Conservation (phyloP, 2,329 filamentous ascomycete genomes). For the Fusarium nelsonii region DNA sequence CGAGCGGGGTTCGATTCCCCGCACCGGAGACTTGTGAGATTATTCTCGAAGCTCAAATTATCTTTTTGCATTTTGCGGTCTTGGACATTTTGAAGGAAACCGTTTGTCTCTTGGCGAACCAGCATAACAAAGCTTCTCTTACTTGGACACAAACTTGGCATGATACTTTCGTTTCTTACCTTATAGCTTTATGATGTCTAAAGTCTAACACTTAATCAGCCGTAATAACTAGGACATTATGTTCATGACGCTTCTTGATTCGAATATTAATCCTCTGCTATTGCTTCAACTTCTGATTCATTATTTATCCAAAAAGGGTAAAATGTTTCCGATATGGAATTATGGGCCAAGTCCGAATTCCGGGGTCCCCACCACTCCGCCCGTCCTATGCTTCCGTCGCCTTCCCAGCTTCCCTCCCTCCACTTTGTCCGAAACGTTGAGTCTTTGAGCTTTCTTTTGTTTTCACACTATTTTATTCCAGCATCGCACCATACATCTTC, state of each 20-base stretch:
- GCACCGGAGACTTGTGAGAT: constrained; percentile 23
- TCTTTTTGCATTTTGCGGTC: background rate
- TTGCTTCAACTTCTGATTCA: constrained; percentile 6
- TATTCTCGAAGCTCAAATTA: background rate
- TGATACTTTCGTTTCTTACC: background rate
- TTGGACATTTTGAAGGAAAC: no score
- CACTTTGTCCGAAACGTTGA: constrained; percentile 33
- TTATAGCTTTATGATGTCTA: no score
- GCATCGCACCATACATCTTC: background rate
- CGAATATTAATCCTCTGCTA: background rate
- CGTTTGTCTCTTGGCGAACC: no score
- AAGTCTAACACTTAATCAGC: no score
- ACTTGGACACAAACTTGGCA: background rate
- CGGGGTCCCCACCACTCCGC: constrained; percentile 32
- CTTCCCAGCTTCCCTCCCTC: constrained; percentile 32
- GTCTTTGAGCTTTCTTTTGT: background rate
- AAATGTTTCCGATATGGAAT: background rate
- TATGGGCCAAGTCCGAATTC: constrained; percentile 11
- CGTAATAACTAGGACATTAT: background rate
- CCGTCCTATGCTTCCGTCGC: constrained; percentile 3
- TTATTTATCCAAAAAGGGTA: constrained; percentile 14
- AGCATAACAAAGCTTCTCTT: background rate
- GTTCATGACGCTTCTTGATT: background rate
- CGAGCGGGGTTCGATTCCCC: constrained; percentile 43
- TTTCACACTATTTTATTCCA: no score